Base-by-base conservation (phyloP, 2,329 filamentous ascomycete genomes). In the Ceratocystis huliohia region DNA sequence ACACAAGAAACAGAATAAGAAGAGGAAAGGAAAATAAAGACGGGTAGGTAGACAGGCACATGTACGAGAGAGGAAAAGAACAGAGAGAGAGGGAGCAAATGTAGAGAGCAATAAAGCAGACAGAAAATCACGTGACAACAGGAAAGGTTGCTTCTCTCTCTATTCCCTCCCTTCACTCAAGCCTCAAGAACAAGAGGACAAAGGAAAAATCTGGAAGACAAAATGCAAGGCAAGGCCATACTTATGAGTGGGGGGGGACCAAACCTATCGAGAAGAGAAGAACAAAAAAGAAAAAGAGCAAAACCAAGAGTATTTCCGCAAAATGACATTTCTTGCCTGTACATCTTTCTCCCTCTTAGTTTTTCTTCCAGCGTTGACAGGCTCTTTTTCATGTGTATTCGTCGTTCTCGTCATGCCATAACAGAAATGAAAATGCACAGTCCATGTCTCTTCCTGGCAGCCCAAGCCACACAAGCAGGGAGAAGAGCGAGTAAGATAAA, bases 21-120 rank as follows among this genome's bases (percentile, higher is more conserved):
- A 44, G 10, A 30, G 17, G 15, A 37, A 30, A 8, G 6, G 7
- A 59, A n/a, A 59, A 17, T 37, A 59, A 22, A 37, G 56, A 59
- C 25, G 17, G 15, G 13, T 30, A 20, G 15, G 13, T 30, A 20
- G 30, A 8, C 25, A 13, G 48, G 56, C 28, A 30, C 56, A 59
- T 59, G 56, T 59, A 59, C 56, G 56, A 59, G 56, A 37, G 28
- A 22, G 63, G 30, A 53, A 22, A 30, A 53, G 48, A 20, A 46
- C 28, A 20, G 17, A 33, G 56, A 56, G 33, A 48, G 10, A 44
- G n/a, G 25, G n/a, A 50, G 22, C 17, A 50, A 22, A 50, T 20
- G 48, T 41, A n/a, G 10, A 53, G 48, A 8, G 22, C n/a, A 53
- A 22, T 15, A 30, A 28, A 56, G 8, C 20, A 56, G 46, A 48